A percentile compares a stretch with the other conserved stretches of the same genome.
phyloP scores from a whole-genome alignment of 2,329 filamentous ascomycete genomes.

The Ophiostoma ulmi region DNA sequence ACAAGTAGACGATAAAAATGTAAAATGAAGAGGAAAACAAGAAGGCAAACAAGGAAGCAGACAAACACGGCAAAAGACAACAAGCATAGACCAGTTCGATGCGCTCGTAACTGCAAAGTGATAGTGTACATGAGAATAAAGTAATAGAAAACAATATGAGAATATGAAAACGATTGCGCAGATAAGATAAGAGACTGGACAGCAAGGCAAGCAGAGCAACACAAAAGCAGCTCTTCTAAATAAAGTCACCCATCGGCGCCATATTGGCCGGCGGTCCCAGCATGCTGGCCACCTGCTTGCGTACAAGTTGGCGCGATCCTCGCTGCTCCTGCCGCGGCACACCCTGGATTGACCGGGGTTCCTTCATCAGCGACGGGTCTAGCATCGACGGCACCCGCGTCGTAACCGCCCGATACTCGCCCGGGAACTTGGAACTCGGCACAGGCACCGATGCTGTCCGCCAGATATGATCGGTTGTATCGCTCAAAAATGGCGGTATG shows the following conservation, averaged over 20 bases:
- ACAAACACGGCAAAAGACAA: background rate
- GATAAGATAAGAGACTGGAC: background rate
- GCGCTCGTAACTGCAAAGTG: constrained; percentile 11
- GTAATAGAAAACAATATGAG: background rate
- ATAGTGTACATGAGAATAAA: constrained; percentile 12
- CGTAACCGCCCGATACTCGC: constrained; percentile 56
- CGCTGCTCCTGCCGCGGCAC: constrained; percentile 61
- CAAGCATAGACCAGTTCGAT: background rate
- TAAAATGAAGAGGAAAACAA: background rate
- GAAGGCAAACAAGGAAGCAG: background rate
- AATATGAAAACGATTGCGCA: background rate
- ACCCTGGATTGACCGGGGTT: constrained; percentile 83
- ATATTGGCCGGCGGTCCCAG: constrained; percentile 30
- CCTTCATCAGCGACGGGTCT: constrained; percentile 82
- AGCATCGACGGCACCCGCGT: constrained; percentile 73
- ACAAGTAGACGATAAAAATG: background rate
- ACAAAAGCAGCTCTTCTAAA: background rate
- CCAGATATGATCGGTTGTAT: constrained; percentile 76
- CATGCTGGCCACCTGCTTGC: constrained; percentile 50
- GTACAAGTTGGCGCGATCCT: constrained; percentile 45
- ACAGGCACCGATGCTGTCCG: constrained; percentile 59
- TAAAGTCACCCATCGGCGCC: constrained; percentile 20
- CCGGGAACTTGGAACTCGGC: constrained; percentile 56
- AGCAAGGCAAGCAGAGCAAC: background rate
- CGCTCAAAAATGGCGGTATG: constrained; percentile 58